These are phyloP conservation scores for Thermothielavioides terrestris DNA, from an alignment of 495 filamentous ascomycete genomes.

Conservation along the genomic window DNA sequence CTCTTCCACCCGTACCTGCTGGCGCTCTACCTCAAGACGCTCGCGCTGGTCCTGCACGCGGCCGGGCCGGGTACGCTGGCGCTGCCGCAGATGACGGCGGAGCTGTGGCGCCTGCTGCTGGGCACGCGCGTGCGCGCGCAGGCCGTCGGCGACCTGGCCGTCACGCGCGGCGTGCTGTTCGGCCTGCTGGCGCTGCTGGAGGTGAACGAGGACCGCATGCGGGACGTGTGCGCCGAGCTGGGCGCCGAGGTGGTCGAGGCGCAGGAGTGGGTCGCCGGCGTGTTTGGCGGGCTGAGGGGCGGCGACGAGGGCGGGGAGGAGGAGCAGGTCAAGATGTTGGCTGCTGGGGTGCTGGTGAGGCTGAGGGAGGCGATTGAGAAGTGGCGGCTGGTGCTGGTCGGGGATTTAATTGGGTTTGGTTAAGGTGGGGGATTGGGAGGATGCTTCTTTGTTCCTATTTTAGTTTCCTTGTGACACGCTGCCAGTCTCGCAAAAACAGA, in stretches of 20 bases:
- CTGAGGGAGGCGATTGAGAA: conserved; percentile 71
- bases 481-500: too few relatives aligned
- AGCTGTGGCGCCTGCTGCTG: conserved; percentile 61
- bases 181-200: conserved; percentile 74
- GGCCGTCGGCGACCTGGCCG: conserved; percentile 46
- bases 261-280: conserved; percentile 38
- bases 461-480: too few relatives aligned
- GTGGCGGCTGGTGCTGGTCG: conserved; percentile 60
- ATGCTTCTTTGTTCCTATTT: too few relatives aligned
- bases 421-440: neutral
- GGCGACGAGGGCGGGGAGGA: conserved; percentile 46
- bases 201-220: conserved; percentile 72
- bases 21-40: conserved; percentile 53
- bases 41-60: conserved; percentile 57
- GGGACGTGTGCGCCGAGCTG: conserved; percentile 56
- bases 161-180: conserved; percentile 69
- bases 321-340: conserved; percentile 57
- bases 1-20: conserved; percentile 55
- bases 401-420: conserved; percentile 45
- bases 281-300: conserved; percentile 35
- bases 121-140: conserved; percentile 29
- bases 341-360: conserved; percentile 75
- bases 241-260: conserved; percentile 49
- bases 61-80: conserved; percentile 52
- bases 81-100: conserved; percentile 59